Evolutionary conservation across 805 yeast species (phyloP), one percentile per base, ranked within the genome.

Genomic region (Candida nitratophila): DNA sequence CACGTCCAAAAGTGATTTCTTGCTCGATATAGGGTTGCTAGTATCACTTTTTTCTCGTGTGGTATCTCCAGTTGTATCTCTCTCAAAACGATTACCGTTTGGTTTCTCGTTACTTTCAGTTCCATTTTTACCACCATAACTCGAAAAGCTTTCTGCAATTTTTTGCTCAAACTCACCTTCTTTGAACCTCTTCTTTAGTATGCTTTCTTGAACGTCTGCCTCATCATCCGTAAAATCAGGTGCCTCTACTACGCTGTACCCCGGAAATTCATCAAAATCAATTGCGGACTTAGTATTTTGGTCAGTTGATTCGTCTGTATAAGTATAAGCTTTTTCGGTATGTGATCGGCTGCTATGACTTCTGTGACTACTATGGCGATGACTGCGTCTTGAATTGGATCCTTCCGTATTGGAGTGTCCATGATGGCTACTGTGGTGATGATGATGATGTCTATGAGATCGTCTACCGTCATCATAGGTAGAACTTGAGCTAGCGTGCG

Each of bases 291-390:
- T 26, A 9, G 9, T 37, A 9, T 16, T 16, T 16, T 17, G 36
- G 20, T 11, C 15, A 15, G n/a, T n/a, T n/a, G n/a, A n/a, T n/a
- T n/a, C 10, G 21, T n/a, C 26, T 56, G 78, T 36, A 60, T 66
- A 54, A 46, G 71, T 30, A 75, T 71, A n/a, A n/a, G n/a, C n/a
- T n/a, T n/a, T n/a, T n/a, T n/a, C n/a, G n/a, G n/a, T n/a, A n/a
- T n/a, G n/a, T n/a, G n/a, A n/a, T n/a, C n/a, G n/a, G n/a, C n/a
- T n/a, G n/a, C n/a, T n/a, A n/a, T n/a, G 29, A 26, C 29, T 11
- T 8, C 29, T 17, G 4, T 26, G 39, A 19, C 37, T 26, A 16
- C 16, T 30, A n/a, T n/a, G n/a, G n/a, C n/a, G n/a, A n/a, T n/a
- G n/a, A 5, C 15, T 12, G 14, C 33, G 6, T 30, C 33, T 30